A percentile compares a stretch with the other conserved stretches of the same genome.
Evolutionary conservation across 2,329 filamentous ascomycete genomes (phyloP).

Genomic region (Arachnomyces sp.): DNA sequence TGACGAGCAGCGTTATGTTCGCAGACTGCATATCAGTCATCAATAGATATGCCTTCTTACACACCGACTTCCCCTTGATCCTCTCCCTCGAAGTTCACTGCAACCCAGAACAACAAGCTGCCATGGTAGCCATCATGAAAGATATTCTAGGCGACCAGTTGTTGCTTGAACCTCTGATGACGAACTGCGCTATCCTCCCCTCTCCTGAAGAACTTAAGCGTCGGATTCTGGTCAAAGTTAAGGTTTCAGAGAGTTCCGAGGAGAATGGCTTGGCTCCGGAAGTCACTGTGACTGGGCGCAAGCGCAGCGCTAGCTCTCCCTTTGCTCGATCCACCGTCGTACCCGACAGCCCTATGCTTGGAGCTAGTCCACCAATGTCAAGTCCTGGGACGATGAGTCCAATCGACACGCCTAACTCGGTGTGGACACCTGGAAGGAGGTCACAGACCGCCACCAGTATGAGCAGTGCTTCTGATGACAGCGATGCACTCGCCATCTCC

Average conservation of each 20-base stretch:
- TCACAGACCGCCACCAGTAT: conserved; percentile 47
- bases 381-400: conserved; percentile 46
- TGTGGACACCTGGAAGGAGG: conserved; percentile 43
- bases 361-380: conserved; percentile 41
- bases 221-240: conserved; percentile 88
- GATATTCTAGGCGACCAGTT: conserved; percentile 74
- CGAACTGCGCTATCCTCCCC: conserved; percentile 61
- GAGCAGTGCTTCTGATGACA: conserved; percentile 64
- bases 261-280: conserved; percentile 44
- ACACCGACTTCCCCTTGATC: conserved; percentile 81
- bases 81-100: conserved; percentile 96
- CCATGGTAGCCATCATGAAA: conserved; percentile 86
- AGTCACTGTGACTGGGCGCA: conserved; percentile 36
- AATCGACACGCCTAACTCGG: conserved; percentile 35
- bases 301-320: conserved; percentile 69
- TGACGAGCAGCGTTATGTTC: conserved; percentile 84
- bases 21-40: conserved; percentile 87
- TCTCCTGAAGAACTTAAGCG: conserved; percentile 77
- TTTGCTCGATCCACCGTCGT: conserved; percentile 53
- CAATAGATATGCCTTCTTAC: conserved; percentile 85
- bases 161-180: conserved; percentile 64
- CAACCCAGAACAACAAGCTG: conserved; percentile 67
- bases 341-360: conserved; percentile 49
- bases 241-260: conserved; percentile 57
- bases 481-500: conserved; percentile 50